Evolutionary conservation across 2,329 filamentous ascomycete species (phyloP).

Genomic region (Chaetomium sp.): DNA sequence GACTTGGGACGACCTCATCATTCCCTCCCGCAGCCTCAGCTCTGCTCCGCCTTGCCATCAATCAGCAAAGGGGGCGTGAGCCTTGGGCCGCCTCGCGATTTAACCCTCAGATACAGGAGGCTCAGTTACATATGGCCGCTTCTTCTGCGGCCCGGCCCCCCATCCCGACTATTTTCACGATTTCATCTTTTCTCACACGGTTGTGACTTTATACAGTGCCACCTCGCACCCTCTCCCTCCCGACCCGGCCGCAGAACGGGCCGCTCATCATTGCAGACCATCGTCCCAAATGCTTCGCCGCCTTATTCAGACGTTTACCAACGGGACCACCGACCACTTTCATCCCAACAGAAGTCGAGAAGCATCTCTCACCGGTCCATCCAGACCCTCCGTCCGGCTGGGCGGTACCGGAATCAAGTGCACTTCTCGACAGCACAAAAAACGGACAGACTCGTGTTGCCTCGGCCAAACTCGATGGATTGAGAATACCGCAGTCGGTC

Average conservation of each 20-base stretch:
- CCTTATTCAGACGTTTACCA: too few species aligned
- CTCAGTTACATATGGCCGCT: slow-evolving; percentile 7
- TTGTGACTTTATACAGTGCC: not conserved
- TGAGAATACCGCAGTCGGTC: not conserved
- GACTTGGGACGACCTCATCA: not conserved
- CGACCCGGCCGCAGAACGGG: slow-evolving; percentile 2
- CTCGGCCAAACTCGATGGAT: not conserved
- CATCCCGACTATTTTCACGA: not conserved
- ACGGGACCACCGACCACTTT: too few species aligned
- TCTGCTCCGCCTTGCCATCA: not conserved
- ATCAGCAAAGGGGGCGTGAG: slow-evolving; percentile 2
- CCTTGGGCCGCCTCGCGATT: not conserved
- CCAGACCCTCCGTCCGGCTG: too few species aligned
- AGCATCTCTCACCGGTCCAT: too few species aligned
- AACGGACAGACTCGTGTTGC: too few species aligned
- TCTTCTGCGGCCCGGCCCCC: slow-evolving; percentile 1
- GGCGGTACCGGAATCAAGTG: too few species aligned
- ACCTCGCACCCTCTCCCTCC: not conserved
- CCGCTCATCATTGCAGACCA: not conserved
- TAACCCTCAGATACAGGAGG: not conserved
- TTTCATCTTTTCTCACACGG: not conserved
- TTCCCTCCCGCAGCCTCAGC: not conserved
- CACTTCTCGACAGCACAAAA: too few species aligned
- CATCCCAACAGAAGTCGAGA: too few species aligned
- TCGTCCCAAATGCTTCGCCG: not conserved